A percentile compares a stretch with the other conserved stretches of the same genome.
phyloP scores from a whole-genome alignment of 495 filamentous ascomycete species.

The Glutinoglossum americanum region DNA sequence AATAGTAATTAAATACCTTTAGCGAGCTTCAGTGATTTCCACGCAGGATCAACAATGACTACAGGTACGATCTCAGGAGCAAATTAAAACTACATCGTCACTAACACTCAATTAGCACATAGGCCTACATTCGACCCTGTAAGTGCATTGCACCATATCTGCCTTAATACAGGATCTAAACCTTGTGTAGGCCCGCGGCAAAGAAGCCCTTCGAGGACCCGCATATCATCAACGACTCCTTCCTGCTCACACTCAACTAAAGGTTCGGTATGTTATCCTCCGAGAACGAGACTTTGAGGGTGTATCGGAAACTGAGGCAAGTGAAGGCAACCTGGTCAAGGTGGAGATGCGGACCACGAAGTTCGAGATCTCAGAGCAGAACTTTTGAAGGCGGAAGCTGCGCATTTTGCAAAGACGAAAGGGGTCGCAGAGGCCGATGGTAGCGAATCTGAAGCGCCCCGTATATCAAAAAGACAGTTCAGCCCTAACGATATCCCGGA shows the following conservation, averaged over 20 bases:
- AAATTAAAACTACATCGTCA: background rate
- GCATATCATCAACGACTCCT: slow-evolving; percentile 94
- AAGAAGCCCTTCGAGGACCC: slow-evolving; percentile 80
- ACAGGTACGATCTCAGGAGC: background rate
- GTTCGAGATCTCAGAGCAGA: slow-evolving; percentile 75
- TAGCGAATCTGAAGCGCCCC: slow-evolving; percentile 15
- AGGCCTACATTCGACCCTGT: slow-evolving; percentile 89
- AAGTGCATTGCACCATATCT: slow-evolving; percentile 13
- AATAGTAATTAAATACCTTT: background rate
- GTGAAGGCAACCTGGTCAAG: slow-evolving; percentile 67
- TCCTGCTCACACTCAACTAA: slow-evolving; percentile 78
- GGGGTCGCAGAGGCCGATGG: slow-evolving; percentile 26
- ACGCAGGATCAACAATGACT: background rate
- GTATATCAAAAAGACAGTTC: slow-evolving; percentile 42
- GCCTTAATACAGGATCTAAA: slow-evolving; percentile 10
- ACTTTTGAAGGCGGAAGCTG: slow-evolving; percentile 69
- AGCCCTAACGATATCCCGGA: slow-evolving; percentile 18
- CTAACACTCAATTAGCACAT: slow-evolving; percentile 26
- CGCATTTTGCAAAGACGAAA: slow-evolving; percentile 67
- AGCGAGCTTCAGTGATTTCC: background rate
- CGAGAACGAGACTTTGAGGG: slow-evolving; percentile 7
- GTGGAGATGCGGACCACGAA: slow-evolving; percentile 52
- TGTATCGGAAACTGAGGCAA: slow-evolving; percentile 1
- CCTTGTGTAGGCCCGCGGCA: slow-evolving; percentile 51
- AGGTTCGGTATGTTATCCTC: slow-evolving; percentile 38